Evolutionary conservation across 768 basidiomycete species (phyloP).

Genomic region (Auricularia cornea): DNA sequence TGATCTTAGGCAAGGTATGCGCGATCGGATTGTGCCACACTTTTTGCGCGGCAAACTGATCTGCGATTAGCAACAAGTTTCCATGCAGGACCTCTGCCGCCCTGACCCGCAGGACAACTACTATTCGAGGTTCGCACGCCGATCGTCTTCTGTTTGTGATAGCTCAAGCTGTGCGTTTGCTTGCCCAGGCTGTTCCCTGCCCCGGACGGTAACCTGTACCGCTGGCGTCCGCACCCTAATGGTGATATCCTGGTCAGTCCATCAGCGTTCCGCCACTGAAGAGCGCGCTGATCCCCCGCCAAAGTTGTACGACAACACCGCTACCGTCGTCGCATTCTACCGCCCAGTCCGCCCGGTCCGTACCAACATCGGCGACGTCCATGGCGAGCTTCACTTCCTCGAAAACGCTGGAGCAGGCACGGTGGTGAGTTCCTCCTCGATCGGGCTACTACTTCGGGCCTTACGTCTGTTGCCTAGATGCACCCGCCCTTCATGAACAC

Average conservation of each 20-base stretch:
- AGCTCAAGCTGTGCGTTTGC: slow-evolving; percentile 28
- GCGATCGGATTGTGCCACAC: slow-evolving; percentile 8
- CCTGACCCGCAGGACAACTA: slow-evolving; percentile 52
- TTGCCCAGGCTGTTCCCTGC: slow-evolving; percentile 67
- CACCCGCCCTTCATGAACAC: slow-evolving; percentile 88
- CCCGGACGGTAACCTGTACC: slow-evolving; percentile 72
- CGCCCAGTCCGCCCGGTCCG: slow-evolving; percentile 68
- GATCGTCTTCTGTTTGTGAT: too few relatives aligned
- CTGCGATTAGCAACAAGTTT: slow-evolving; percentile 51
- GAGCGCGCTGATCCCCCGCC: neutral
- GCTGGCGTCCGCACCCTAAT: slow-evolving; percentile 70
- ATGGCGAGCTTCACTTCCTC: slow-evolving; percentile 77
- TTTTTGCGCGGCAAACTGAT: slow-evolving; percentile 9
- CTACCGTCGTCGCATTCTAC: slow-evolving; percentile 57
- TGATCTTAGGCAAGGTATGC: slow-evolving; percentile 73
- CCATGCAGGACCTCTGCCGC: slow-evolving; percentile 78
- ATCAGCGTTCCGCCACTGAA: neutral
- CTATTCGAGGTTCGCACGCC: slow-evolving; percentile 27
- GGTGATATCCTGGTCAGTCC: slow-evolving; percentile 33
- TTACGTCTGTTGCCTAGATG: slow-evolving; percentile 37
- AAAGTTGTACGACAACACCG: slow-evolving; percentile 8
- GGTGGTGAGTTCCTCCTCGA: slow-evolving; percentile 41
- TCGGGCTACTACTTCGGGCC: neutral
- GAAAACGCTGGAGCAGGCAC: slow-evolving; percentile 72
- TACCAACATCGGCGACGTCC: slow-evolving; percentile 81